phyloP scores from a whole-genome alignment of 331 rosid genomes.

The Cydonia oblonga region DNA sequence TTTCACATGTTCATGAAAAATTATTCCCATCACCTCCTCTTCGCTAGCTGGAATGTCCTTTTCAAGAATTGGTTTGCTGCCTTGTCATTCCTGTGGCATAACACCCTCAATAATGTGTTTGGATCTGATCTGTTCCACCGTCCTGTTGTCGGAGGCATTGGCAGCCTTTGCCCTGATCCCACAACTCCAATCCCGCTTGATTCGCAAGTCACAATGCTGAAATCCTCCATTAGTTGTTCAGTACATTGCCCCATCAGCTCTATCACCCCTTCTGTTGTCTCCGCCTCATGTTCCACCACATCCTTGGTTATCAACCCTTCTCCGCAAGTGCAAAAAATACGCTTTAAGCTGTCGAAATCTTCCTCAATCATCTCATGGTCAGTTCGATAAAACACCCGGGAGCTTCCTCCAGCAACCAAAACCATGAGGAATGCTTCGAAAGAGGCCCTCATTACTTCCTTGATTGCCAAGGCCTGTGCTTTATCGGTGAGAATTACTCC shows the following conservation, averaged over 20 bases:
- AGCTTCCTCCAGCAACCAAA: slow-evolving; percentile 78
- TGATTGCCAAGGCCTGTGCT: slow-evolving; percentile 76
- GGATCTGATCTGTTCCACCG: slow-evolving; percentile 86
- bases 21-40: slow-evolving; percentile 42
- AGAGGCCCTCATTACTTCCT: slow-evolving; percentile 76
- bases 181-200: slow-evolving; percentile 58
- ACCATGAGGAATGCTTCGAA: slow-evolving; percentile 85
- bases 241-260: slow-evolving; percentile 55
- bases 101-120: slow-evolving; percentile 74
- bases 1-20: slow-evolving; percentile 3
- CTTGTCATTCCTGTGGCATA: slow-evolving; percentile 71
- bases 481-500: slow-evolving; percentile 41
- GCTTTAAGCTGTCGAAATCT: slow-evolving; percentile 66
- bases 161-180: slow-evolving; percentile 51
- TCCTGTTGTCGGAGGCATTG: slow-evolving; percentile 91
- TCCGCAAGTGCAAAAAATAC: slow-evolving; percentile 50
- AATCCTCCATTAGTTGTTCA: slow-evolving; percentile 75
- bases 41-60: slow-evolving; percentile 71
- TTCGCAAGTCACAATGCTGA: slow-evolving; percentile 61
- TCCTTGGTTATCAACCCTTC: slow-evolving; percentile 74
- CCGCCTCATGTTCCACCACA: slow-evolving; percentile 70
- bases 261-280: slow-evolving; percentile 60
- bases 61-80: slow-evolving; percentile 68
- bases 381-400: slow-evolving; percentile 44
- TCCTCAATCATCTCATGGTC: slow-evolving; percentile 59